Conservation (phyloP, 805 yeast species). For the Yamadazyma akitaensis region DNA sequence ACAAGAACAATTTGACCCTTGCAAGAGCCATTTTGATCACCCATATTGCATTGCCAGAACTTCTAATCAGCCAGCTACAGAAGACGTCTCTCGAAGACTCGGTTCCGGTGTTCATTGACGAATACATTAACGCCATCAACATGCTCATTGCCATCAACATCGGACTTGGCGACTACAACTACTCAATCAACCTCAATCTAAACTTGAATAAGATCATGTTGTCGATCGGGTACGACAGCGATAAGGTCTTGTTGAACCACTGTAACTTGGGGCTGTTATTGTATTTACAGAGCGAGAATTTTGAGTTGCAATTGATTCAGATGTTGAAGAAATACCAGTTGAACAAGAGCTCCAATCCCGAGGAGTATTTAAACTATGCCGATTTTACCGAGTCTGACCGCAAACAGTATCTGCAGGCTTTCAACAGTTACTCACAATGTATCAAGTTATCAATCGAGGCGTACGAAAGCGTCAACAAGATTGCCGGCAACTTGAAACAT, state of each 20-base stretch:
- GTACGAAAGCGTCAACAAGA: constrained; percentile 33
- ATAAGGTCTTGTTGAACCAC: constrained; percentile 60
- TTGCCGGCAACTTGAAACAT: constrained; percentile 23
- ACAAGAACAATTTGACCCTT: constrained; percentile 42
- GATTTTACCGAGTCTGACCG: not conserved
- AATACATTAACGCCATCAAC: constrained; percentile 75
- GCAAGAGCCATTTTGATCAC: constrained; percentile 59
- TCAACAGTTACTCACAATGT: constrained; percentile 18
- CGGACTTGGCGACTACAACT: constrained; percentile 61
- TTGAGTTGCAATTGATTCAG: constrained; percentile 36
- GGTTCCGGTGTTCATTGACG: constrained; percentile 54
- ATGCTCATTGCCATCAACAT: constrained; percentile 68
- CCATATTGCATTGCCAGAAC: constrained; percentile 63
- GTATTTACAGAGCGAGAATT: constrained; percentile 63
- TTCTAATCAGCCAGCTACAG: constrained; percentile 26
- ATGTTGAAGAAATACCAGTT: constrained; percentile 31
- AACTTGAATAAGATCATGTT: constrained; percentile 71
- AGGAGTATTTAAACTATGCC: constrained; percentile 19
- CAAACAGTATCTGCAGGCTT: constrained; percentile 22
- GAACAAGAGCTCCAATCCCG: constrained; percentile 15
- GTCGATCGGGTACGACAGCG: constrained; percentile 63
- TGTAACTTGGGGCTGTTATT: constrained; percentile 68
- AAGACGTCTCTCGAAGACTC: constrained; percentile 1
- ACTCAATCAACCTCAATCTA: constrained; percentile 59
- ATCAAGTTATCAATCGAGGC: constrained; percentile 29